Conservation (phyloP, 345 rosid species). For the Euphorbia peplus region DNA sequence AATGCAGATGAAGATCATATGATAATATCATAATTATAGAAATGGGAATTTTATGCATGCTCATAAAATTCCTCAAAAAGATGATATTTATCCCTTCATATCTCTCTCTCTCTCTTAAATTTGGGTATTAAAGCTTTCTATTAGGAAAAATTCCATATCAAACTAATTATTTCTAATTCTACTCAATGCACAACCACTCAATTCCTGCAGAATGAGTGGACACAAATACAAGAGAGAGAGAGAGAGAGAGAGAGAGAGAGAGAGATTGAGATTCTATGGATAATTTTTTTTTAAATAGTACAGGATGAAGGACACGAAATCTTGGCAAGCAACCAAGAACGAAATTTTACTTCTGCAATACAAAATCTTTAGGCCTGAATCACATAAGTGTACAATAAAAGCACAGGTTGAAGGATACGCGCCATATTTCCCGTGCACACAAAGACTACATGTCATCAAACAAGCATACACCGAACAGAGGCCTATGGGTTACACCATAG, state of each 20-base stretch:
- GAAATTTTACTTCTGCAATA: background rate
- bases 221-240: background rate
- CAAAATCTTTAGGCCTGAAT: background rate
- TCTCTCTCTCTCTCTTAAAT: background rate
- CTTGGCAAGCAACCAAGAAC: background rate
- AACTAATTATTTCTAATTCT: background rate
- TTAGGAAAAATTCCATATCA: background rate
- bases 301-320: background rate
- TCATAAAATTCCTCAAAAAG: background rate
- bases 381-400: background rate
- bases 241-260: background rate
- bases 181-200: background rate
- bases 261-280: background rate
- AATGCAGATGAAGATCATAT: background rate
- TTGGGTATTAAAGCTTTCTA: background rate
- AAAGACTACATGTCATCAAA: background rate
- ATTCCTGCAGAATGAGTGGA: background rate
- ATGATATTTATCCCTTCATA: background rate
- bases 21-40: background rate
- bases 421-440: background rate
- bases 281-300: background rate
- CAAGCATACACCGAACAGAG: background rate
- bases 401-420: background rate
- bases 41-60: background rate
- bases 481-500: background rate